A percentile compares a stretch with the other conserved stretches of the same genome.
Conservation (phyloP, 1,284 basidiomycete species). For the Cystobasidium pallidum region DNA sequence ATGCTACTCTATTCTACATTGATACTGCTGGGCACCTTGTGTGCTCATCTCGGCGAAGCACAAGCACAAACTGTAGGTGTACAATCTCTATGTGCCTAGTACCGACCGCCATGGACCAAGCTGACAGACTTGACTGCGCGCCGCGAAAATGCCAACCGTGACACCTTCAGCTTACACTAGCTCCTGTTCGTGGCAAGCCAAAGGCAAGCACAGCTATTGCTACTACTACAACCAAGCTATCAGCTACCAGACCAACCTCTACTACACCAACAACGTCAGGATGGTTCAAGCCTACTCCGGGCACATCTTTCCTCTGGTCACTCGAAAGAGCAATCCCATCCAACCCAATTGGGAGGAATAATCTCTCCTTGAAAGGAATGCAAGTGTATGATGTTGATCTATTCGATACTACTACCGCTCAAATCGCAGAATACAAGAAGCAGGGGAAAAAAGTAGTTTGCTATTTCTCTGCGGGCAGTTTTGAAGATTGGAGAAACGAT, state of each 20-base stretch:
- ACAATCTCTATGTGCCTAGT: too few relatives aligned
- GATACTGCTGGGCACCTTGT: too few relatives aligned
- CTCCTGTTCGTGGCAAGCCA: neutral
- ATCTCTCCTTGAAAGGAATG: constrained; percentile 22
- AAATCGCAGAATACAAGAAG: constrained; percentile 39
- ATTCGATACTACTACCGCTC: constrained; percentile 33
- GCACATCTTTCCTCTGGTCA: constrained; percentile 40
- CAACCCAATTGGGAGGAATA: constrained; percentile 36
- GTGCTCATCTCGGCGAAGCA: too few relatives aligned
- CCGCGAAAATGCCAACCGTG: too few relatives aligned
- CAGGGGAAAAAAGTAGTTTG: constrained; percentile 56
- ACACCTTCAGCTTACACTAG: neutral
- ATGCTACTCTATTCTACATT: too few relatives aligned
- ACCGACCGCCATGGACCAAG: too few relatives aligned
- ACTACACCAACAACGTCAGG: constrained; percentile 48
- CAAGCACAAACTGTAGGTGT: too few relatives aligned
- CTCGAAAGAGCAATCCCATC: constrained; percentile 35
- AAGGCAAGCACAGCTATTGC: neutral
- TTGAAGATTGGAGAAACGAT: constrained; percentile 52
- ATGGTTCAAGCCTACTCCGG: constrained; percentile 42
- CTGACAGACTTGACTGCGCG: too few relatives aligned
- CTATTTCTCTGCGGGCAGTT: constrained; percentile 56
- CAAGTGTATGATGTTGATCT: constrained; percentile 44
- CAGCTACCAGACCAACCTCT: constrained; percentile 47
- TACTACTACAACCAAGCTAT: constrained; percentile 1